Evolutionary conservation across 2,329 filamentous ascomycete genomes (phyloP).

Genomic region (Hymenoscyphus albidus): DNA sequence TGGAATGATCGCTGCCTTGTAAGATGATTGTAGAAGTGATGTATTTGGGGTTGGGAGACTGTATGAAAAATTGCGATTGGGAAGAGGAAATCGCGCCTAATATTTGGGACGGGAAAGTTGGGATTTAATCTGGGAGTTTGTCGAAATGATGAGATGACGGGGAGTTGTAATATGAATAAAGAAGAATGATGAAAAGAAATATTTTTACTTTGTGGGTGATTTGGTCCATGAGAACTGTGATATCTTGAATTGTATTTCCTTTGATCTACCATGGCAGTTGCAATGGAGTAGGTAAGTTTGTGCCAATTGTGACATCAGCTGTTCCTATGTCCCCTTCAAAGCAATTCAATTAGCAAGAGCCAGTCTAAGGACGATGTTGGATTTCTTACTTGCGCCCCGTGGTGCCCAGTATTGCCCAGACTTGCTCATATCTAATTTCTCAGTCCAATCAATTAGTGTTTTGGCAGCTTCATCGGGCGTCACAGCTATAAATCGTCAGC

Average conservation of each 20-base stretch:
- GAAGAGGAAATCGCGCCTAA: neutral
- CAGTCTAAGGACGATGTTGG: neutral
- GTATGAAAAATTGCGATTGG: slow-evolving; percentile 1
- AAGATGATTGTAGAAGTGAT: neutral
- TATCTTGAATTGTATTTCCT: neutral
- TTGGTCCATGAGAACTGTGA: neutral
- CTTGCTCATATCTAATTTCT: slow-evolving; percentile 59
- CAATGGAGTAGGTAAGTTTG: slow-evolving; percentile 58
- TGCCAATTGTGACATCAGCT: slow-evolving; percentile 59
- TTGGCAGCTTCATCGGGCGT: slow-evolving; percentile 64
- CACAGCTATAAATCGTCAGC: slow-evolving; percentile 46
- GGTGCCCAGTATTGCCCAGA: slow-evolving; percentile 73
- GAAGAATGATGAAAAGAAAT: neutral
- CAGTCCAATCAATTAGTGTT: slow-evolving; percentile 58
- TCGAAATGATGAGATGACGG: neutral
- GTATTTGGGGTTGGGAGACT: neutral
- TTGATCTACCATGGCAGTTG: slow-evolving; percentile 58
- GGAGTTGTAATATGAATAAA: neutral
- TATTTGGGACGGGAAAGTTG: neutral
- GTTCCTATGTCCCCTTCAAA: slow-evolving; percentile 63
- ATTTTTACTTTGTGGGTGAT: neutral
- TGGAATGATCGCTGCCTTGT: slow-evolving; percentile 21
- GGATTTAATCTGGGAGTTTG: neutral
- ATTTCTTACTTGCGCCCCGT: slow-evolving; percentile 56
- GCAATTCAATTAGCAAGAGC: neutral